A percentile compares a stretch with the other conserved stretches of the same genome.
Conservation (phyloP, 2,329 filamentous ascomycete species). For the Fusarium stilboides region DNA sequence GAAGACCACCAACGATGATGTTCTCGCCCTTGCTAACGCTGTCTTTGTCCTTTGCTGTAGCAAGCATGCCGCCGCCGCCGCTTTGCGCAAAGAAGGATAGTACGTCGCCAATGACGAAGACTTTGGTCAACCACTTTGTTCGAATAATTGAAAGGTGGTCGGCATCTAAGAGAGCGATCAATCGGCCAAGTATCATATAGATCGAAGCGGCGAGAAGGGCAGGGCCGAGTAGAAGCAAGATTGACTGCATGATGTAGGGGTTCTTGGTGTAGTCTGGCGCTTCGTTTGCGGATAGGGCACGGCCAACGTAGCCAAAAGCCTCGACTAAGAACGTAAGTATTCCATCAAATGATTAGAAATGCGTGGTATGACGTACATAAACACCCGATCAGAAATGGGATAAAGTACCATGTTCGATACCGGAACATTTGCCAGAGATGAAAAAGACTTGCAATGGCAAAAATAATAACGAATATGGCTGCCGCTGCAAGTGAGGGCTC, state of each 20-base stretch:
- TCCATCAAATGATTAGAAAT: not conserved
- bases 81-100: slow-evolving; percentile 58
- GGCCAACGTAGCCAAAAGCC: slow-evolving; percentile 60
- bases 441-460: slow-evolving; percentile 54
- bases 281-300: slow-evolving; percentile 60
- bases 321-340: slow-evolving; percentile 41
- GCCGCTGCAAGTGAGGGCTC: slow-evolving; percentile 61
- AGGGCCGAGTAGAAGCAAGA: slow-evolving; percentile 57
- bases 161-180: slow-evolving; percentile 56
- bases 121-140: slow-evolving; percentile 61
- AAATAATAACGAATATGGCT: slow-evolving; percentile 58
- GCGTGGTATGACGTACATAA: slow-evolving; percentile 56
- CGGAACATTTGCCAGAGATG: slow-evolving; percentile 59
- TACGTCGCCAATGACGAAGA: slow-evolving; percentile 66
- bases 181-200: slow-evolving; percentile 62
- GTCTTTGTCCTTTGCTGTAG: slow-evolving; percentile 43
- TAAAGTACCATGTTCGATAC: slow-evolving; percentile 66
- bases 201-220: slow-evolving; percentile 61
- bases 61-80: slow-evolving; percentile 45
- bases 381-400: slow-evolving; percentile 66
- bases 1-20: slow-evolving; percentile 66
- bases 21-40: slow-evolving; percentile 56
- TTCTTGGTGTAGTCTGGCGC: slow-evolving; percentile 55
- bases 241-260: slow-evolving; percentile 58
- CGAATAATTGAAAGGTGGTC: slow-evolving; percentile 59